Conservation (phyloP, 371 early-diverging fungal genomes). For the Mortierella sp. region DNA sequence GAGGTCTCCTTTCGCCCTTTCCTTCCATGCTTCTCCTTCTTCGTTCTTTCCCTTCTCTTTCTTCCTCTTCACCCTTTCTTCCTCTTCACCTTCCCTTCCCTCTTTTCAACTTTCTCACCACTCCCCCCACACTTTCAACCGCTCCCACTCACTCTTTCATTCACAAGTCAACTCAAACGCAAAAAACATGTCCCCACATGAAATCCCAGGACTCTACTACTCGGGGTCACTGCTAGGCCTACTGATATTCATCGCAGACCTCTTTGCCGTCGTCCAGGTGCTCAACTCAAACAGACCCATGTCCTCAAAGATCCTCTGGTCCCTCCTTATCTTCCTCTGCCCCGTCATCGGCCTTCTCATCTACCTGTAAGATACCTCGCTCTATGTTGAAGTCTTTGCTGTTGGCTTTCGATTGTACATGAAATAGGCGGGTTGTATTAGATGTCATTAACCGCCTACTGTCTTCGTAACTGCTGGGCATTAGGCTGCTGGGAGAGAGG, state of each 20-base stretch:
- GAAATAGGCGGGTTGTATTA: not conserved
- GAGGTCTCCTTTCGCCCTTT: not conserved
- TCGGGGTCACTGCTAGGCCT: slow-evolving; percentile 60
- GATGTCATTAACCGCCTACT: not conserved
- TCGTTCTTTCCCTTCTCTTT: not conserved
- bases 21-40: not conserved
- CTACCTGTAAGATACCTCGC: slow-evolving; percentile 65
- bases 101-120: not conserved
- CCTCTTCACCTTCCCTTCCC: not conserved
- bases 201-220: slow-evolving; percentile 27
- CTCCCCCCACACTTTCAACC: not conserved
- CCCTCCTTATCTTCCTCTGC: slow-evolving; percentile 70
- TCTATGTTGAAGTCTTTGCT: not conserved
- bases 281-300: slow-evolving; percentile 66
- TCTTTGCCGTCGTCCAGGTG: slow-evolving; percentile 68
- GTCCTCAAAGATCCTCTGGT: slow-evolving; percentile 69
- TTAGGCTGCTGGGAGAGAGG: slow-evolving; percentile 9
- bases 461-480: not conserved
- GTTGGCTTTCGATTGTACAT: not conserved
- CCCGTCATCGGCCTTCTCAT: slow-evolving; percentile 69
- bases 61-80: not conserved
- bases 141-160: not conserved
- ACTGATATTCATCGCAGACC: slow-evolving; percentile 67
- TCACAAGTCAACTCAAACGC: not conserved
- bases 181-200: slow-evolving; percentile 18